These are phyloP conservation scores for Geotrichum histeridarum DNA, from an alignment of 1,139 yeast genomes.

Conservation along the genomic window DNA sequence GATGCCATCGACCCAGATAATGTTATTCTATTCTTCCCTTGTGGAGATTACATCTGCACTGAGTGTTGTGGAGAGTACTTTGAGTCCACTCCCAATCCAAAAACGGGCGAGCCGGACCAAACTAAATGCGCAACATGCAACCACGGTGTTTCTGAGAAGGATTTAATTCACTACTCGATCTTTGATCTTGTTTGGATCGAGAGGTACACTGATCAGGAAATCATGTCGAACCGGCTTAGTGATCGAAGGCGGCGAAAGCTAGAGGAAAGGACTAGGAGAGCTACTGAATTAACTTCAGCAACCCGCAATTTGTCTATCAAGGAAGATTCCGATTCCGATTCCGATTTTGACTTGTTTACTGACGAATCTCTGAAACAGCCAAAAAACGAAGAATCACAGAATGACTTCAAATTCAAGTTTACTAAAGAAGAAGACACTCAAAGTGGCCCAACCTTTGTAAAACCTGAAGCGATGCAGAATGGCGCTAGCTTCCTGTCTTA, in stretches of 20 bases:
- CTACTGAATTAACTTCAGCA: neutral
- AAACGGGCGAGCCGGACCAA: slow-evolving; percentile 13
- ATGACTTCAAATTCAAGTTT: neutral
- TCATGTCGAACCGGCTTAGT: slow-evolving; percentile 12
- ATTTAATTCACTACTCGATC: slow-evolving; percentile 26
- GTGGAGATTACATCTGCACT: slow-evolving; percentile 35
- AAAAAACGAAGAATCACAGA: neutral
- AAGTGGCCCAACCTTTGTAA: too few relatives aligned
- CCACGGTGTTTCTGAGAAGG: slow-evolving; percentile 21
- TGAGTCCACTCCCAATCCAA: slow-evolving; percentile 17
- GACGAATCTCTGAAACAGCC: neutral
- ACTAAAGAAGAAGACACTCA: too few relatives aligned
- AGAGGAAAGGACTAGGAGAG: neutral
- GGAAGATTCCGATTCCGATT: neutral
- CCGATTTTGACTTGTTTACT: neutral
- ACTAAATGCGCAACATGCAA: slow-evolving; percentile 28
- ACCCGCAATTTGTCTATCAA: neutral
- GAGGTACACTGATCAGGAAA: slow-evolving; percentile 25
- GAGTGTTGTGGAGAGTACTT: slow-evolving; percentile 31
- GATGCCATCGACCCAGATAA: slow-evolving; percentile 51
- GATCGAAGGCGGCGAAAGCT: neutral
- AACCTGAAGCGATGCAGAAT: too few relatives aligned
- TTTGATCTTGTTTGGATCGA: slow-evolving; percentile 28
- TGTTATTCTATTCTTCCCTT: slow-evolving; percentile 33
- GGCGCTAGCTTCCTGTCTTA: too few relatives aligned